Base-by-base conservation (phyloP, 78 protist species). In the Protostelium mycophagum region DNA sequence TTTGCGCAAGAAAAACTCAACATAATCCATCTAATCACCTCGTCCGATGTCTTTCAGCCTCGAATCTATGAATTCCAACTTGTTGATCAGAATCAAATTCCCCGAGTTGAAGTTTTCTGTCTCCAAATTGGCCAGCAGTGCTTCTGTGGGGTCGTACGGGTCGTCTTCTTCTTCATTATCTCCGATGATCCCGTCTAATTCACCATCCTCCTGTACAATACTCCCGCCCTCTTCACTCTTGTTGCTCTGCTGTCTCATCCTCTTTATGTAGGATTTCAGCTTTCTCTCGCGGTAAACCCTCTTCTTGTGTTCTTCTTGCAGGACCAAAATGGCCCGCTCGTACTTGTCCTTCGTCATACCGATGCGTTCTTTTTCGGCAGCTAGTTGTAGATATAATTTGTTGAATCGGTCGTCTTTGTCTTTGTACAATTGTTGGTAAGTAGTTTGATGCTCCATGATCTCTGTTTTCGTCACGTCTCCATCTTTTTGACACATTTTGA, bases 391-490 rank as follows among this genome's bases (percentile, higher is more conserved):
- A 31, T 83, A 83, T 10, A 23, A 28, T 31, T 83, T 28, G 85
- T 83, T 83, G 85, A 83, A 83, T 31, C 37, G 37, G 1, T 83
- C 85, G 85, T 83, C 85, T 31, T 83, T 83, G 85, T 83, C 85
- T 31, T 10, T 83, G 85, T 83, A 83, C 10, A 83, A 10, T 34
- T 83, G 85, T 31, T 83, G 85, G 10, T 83, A 83, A 28, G n/a
- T 83, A 34, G 1, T 28, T 34, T 83, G 28, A 28, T 83, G 85
- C 34, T 83, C 37, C n/a, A 31, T 28, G 37, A 83, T 28, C 85
- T 83, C 85, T 83, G 85, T 1, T 63, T 63, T 63, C 28, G 83
- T 63, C 28, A 28, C n/a, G n/a, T 63, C 28, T 28, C 34, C 28
- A 63, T 28, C 34, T 23, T 63, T 28, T 28, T 23, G 28, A 63